A percentile compares a stretch with the other conserved stretches of the same genome.
phyloP scores from a whole-genome alignment of 202 grass and related monocot species.

The Bolboschoenoplectus hybrid region DNA sequence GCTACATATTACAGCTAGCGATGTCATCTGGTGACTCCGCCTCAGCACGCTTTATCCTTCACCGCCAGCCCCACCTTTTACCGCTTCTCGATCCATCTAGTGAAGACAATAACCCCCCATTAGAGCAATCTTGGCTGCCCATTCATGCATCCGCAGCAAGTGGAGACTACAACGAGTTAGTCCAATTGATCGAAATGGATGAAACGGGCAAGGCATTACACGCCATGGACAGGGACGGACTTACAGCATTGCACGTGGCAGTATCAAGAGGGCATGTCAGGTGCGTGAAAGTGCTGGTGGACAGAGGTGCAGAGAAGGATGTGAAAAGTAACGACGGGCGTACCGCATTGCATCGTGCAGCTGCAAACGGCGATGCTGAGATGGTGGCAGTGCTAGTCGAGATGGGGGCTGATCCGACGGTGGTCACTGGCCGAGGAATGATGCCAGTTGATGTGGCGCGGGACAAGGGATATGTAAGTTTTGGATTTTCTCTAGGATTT shows the following conservation, averaged over 20 bases:
- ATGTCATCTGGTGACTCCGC: conserved; percentile 49
- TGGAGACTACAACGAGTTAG: conserved; percentile 53
- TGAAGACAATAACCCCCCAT: conserved; percentile 33
- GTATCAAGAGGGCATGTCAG: conserved; percentile 57
- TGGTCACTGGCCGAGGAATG: conserved; percentile 48
- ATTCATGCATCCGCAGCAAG: conserved; percentile 61
- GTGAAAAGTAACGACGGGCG: conserved; percentile 56
- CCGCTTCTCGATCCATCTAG: conserved; percentile 49
- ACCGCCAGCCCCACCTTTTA: conserved; percentile 64
- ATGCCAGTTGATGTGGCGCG: conserved; percentile 64
- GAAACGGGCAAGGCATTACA: conserved; percentile 12
- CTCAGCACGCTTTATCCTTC: conserved; percentile 62
- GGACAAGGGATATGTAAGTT: conserved; percentile 83
- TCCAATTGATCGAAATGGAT: conserved; percentile 21
- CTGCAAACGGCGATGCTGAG: conserved; percentile 56
- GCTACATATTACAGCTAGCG: conserved; percentile 69
- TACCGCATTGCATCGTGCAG: conserved; percentile 66
- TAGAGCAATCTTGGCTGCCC: conserved; percentile 55
- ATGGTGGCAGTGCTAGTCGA: conserved; percentile 69
- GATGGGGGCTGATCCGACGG: conserved; percentile 62
- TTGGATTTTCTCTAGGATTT: conserved; percentile 10
- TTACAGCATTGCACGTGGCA: conserved; percentile 64
- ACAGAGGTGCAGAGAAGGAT: conserved; percentile 48
- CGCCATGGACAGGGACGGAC: conserved; percentile 41
- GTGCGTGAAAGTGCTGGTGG: conserved; percentile 54